A percentile compares a stretch with the other conserved stretches of the same genome.
Evolutionary conservation across 495 filamentous ascomycete genomes (phyloP).

Genomic region (Stereocaulon alpinum): DNA sequence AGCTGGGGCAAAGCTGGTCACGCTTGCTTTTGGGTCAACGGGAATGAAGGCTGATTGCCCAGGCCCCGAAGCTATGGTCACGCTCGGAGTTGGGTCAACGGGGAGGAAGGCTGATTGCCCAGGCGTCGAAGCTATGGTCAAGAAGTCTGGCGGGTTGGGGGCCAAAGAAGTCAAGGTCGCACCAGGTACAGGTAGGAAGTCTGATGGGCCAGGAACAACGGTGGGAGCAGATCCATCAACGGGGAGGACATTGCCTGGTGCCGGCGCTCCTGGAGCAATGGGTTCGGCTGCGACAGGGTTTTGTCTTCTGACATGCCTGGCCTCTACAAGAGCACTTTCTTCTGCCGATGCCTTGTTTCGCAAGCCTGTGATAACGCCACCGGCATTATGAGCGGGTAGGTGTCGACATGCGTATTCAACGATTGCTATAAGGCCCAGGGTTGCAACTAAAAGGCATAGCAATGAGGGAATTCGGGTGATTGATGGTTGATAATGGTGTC

Average conservation of each 20-base stretch:
- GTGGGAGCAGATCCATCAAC: background rate
- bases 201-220: too few relatives aligned
- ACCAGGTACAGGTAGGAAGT: background rate
- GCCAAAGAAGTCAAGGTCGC: background rate
- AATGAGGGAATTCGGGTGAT: constrained; percentile 15
- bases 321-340: background rate
- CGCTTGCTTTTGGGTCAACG: background rate
- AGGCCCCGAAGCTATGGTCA: too few relatives aligned
- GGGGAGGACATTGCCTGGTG: background rate
- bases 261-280: background rate
- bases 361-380: constrained; percentile 1
- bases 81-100: too few relatives aligned
- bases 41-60: constrained; percentile 1
- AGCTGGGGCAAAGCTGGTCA: background rate
- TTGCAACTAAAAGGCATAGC: constrained; percentile 7
- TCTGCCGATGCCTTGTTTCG: constrained; percentile 4
- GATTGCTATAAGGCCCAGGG: constrained; percentile 8
- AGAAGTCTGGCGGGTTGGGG: background rate
- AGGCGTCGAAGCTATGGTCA: too few relatives aligned
- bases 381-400: constrained; percentile 5
- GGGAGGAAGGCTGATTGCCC: background rate
- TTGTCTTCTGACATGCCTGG: constrained; percentile 7
- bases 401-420: constrained; percentile 12
- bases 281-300: background rate
- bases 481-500: constrained; percentile 11